phyloP scores from a whole-genome alignment of 2,329 filamentous ascomycete genomes.

The Monilinia laxa region DNA sequence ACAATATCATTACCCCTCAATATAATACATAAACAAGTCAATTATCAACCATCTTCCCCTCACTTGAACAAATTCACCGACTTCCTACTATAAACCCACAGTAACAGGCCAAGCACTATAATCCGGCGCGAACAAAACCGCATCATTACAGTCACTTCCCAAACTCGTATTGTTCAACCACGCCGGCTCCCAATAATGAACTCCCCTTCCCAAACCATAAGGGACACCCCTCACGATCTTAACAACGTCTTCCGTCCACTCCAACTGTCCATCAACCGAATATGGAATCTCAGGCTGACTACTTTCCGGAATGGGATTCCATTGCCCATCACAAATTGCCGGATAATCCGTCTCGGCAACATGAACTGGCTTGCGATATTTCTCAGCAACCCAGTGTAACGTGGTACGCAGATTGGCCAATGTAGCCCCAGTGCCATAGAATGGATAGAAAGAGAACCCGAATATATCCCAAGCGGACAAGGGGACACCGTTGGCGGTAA shows the following conservation, averaged over 20 bases:
- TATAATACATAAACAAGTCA: neutral
- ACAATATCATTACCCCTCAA: neutral
- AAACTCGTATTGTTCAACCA: constrained; percentile 47
- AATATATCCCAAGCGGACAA: constrained; percentile 66
- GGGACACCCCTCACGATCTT: constrained; percentile 53
- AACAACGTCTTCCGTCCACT: constrained; percentile 60
- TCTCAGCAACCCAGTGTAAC: constrained; percentile 56
- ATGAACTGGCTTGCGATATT: constrained; percentile 64
- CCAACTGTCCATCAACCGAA: constrained; percentile 58
- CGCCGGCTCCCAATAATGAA: constrained; percentile 73
- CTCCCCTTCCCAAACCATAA: constrained; percentile 51
- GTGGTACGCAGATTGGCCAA: constrained; percentile 55
- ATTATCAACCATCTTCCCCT: neutral
- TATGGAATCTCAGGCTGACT: constrained; percentile 55
- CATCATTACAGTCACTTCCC: constrained; percentile 63
- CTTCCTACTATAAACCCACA: constrained; percentile 16
- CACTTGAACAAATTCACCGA: constrained; percentile 18
- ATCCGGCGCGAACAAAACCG: constrained; percentile 55
- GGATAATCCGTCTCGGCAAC: constrained; percentile 74
- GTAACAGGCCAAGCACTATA: constrained; percentile 34
- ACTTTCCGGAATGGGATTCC: constrained; percentile 40
- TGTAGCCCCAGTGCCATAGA: constrained; percentile 62
- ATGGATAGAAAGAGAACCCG: constrained; percentile 71
- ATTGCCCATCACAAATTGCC: constrained; percentile 58
- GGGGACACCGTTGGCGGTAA: constrained; percentile 52